Conservation (phyloP, 768 basidiomycete genomes). For the Amanita pseudoporphyria region DNA sequence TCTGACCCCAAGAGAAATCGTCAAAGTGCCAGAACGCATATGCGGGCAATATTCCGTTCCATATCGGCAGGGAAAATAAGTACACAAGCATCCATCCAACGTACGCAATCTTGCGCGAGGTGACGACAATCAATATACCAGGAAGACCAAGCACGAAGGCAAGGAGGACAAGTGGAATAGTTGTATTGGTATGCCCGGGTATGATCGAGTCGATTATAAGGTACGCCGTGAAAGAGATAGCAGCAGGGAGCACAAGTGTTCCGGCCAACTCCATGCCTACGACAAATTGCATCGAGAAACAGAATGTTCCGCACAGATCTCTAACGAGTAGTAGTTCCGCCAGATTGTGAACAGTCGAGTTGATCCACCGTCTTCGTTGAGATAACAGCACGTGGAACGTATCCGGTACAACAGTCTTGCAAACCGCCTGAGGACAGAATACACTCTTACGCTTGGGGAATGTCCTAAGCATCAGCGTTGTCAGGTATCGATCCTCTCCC, state of each 20-base stretch:
- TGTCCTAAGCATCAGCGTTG: constrained; percentile 95
- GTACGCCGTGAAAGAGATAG: constrained; percentile 94
- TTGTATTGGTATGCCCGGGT: constrained; percentile 65
- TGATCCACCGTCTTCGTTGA: constrained; percentile 98
- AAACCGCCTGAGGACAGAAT: constrained; percentile 97
- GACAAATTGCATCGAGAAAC: constrained; percentile 99
- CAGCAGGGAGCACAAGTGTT: constrained; percentile 93
- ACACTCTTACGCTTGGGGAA: constrained; percentile 99
- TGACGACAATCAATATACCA: constrained; percentile 91
- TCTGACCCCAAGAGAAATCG: constrained; percentile 97
- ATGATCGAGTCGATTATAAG: constrained; percentile 85
- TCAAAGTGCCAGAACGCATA: constrained; percentile 99
- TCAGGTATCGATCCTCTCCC: constrained; percentile 98
- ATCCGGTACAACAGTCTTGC: constrained; percentile 98
- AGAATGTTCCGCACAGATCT: constrained; percentile 99
- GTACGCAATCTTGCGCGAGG: constrained; percentile 88
- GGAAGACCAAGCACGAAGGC: constrained; percentile 95
- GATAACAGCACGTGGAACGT: constrained; percentile 90
- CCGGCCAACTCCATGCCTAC: constrained; percentile 97
- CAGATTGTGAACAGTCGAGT: constrained; percentile 96
- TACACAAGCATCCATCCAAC: constrained; percentile 98
- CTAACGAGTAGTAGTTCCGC: constrained; percentile 92
- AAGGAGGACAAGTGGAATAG: constrained; percentile 87
- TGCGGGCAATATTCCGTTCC: constrained; percentile 93
- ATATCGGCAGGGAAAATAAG: constrained; percentile 85